A percentile compares a stretch with the other conserved stretches of the same genome.
Evolutionary conservation across 495 filamentous ascomycete genomes (phyloP).

Genomic region (Massariosphaeria phaeospora): DNA sequence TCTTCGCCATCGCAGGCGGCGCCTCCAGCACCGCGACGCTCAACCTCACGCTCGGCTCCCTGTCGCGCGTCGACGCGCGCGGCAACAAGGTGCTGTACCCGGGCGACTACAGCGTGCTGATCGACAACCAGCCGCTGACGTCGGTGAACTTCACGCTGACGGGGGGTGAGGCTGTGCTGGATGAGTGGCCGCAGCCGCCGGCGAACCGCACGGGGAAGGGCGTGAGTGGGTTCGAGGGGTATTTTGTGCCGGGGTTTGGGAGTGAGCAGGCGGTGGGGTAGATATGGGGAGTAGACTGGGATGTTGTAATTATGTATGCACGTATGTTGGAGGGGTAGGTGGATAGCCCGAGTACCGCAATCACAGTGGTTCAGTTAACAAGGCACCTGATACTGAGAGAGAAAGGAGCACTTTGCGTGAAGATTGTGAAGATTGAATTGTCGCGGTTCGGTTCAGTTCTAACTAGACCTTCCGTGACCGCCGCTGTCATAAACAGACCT

Average conservation of each 20-base stretch:
- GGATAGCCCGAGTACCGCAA: too few species aligned
- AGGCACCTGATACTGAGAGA: too few species aligned
- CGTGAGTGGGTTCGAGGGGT: constrained; percentile 18
- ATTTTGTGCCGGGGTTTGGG: constrained; percentile 25
- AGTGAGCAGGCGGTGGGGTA: too few species aligned
- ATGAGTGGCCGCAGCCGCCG: constrained; percentile 44
- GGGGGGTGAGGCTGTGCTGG: constrained; percentile 44
- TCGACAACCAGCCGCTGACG: constrained; percentile 48
- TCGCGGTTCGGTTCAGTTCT: too few species aligned
- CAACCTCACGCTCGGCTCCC: constrained; percentile 51
- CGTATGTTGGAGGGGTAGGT: too few species aligned
- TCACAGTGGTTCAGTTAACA: too few species aligned
- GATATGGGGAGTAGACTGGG: too few species aligned
- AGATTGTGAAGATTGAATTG: too few species aligned
- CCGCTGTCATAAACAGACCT: too few species aligned
- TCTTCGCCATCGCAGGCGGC: constrained; percentile 46
- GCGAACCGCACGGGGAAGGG: constrained; percentile 24
- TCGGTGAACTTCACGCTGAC: constrained; percentile 44
- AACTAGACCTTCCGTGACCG: too few species aligned
- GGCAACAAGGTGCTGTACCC: constrained; percentile 63
- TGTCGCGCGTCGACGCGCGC: constrained; percentile 54
- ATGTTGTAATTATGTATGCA: too few species aligned
- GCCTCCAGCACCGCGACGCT: constrained; percentile 41
- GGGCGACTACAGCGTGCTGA: constrained; percentile 54
- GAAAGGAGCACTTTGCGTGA: too few species aligned